These are phyloP conservation scores for Aspergillus niger DNA, from an alignment of 2,329 filamentous ascomycete species.

Conservation along the genomic window DNA sequence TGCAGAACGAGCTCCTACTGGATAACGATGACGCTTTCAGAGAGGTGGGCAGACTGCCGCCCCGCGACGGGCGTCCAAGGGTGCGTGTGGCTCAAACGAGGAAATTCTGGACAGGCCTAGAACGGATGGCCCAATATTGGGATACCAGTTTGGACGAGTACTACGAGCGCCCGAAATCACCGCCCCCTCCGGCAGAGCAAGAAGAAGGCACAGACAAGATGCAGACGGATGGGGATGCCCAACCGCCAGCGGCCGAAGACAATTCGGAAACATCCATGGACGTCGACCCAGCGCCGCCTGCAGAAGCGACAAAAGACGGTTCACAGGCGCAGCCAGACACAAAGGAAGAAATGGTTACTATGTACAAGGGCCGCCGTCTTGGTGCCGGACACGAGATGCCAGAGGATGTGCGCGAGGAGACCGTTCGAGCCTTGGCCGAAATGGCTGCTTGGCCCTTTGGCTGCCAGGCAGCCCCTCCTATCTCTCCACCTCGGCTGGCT, in stretches of 20 bases:
- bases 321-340: neutral
- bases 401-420: slow-evolving; percentile 58
- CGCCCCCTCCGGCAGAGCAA: slow-evolving; percentile 21
- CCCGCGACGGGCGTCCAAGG: slow-evolving; percentile 47
- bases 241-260: slow-evolving; percentile 18
- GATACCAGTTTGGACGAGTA: slow-evolving; percentile 62
- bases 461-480: slow-evolving; percentile 53
- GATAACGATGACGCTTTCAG: slow-evolving; percentile 61
- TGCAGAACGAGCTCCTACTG: slow-evolving; percentile 54
- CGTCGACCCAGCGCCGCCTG: slow-evolving; percentile 19
- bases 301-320: neutral
- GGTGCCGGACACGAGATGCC: slow-evolving; percentile 61
- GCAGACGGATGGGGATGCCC: slow-evolving; percentile 21
- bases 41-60: slow-evolving; percentile 53
- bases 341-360: slow-evolving; percentile 23
- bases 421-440: slow-evolving; percentile 59
- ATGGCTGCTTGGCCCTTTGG: slow-evolving; percentile 61
- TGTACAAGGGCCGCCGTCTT: slow-evolving; percentile 62
- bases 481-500: slow-evolving; percentile 51
- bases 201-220: slow-evolving; percentile 23
- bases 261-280: slow-evolving; percentile 27
- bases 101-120: slow-evolving; percentile 62
- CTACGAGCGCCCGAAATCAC: slow-evolving; percentile 42
- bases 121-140: slow-evolving; percentile 64
- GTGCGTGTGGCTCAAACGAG: slow-evolving; percentile 58